Evolutionary conservation across 176 grass and related monocot species (phyloP).

Genomic region (Chrysopogon serrulatus): DNA sequence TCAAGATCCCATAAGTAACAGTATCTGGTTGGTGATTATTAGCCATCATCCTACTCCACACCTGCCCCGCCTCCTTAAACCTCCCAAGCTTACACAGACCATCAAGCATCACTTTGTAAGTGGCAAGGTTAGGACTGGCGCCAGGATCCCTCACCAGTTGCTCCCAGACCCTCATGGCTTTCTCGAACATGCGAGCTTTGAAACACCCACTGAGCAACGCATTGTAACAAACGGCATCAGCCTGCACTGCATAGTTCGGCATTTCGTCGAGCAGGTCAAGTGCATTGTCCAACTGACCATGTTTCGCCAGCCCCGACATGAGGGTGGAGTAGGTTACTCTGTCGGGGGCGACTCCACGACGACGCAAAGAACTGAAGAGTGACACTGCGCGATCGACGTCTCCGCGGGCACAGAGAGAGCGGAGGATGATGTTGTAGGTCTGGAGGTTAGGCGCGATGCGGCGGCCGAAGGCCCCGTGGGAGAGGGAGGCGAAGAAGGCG

Average conservation of each 20-base stretch:
- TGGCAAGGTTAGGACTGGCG: conserved; percentile 50
- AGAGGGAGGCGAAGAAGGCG: conserved; percentile 72
- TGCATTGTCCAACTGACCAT: conserved; percentile 27
- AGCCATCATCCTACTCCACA: conserved; percentile 75
- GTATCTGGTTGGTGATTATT: conserved; percentile 62
- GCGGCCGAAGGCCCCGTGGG: conserved; percentile 41
- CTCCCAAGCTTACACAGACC: conserved; percentile 73
- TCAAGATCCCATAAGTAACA: conserved; percentile 69
- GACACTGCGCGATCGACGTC: conserved; percentile 55
- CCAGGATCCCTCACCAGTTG: conserved; percentile 44
- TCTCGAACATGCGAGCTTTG: conserved; percentile 41
- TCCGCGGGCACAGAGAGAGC: conserved; percentile 51
- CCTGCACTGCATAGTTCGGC: conserved; percentile 41
- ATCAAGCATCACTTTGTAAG: conserved; percentile 85
- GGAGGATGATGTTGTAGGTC: conserved; percentile 88
- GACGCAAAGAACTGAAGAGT: conserved; percentile 36
- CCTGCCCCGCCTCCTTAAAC: conserved; percentile 56
- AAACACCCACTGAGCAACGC: conserved; percentile 61
- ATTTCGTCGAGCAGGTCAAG: conserved; percentile 89
- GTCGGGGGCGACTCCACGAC: conserved; percentile 46
- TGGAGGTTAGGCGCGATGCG: conserved; percentile 72
- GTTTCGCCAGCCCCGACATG: conserved; percentile 54
- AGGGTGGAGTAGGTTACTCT: conserved; percentile 76
- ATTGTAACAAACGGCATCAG: conserved; percentile 79
- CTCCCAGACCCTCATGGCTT: conserved; percentile 77